Evolutionary conservation across 345 rosid genomes (phyloP).

Genomic region (Lenwebbia sp.): DNA sequence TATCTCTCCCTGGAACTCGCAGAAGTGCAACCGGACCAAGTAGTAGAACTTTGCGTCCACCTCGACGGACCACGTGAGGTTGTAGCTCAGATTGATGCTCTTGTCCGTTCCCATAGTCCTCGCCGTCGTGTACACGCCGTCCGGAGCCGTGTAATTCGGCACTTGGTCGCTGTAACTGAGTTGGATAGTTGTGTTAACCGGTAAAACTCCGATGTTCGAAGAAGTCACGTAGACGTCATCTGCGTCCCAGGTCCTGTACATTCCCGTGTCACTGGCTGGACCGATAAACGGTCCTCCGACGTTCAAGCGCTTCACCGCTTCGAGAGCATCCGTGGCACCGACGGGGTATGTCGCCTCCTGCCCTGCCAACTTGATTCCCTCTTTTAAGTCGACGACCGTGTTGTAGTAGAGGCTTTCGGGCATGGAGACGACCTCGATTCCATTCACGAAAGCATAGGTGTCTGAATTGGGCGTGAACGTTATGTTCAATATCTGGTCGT

Average conservation of each 20-base stretch:
- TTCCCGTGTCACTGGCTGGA: constrained; percentile 12
- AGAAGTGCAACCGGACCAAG: constrained; percentile 33
- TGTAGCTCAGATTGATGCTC: constrained; percentile 1
- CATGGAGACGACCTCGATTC: constrained; percentile 30
- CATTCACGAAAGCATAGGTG: constrained; percentile 23
- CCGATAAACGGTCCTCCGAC: constrained; percentile 10
- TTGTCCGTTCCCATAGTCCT: constrained; percentile 11
- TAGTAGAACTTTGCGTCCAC: constrained; percentile 27
- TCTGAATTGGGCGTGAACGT: constrained; percentile 15
- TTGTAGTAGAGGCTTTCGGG: constrained; percentile 13
- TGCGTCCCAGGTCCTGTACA: constrained; percentile 20
- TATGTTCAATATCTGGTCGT: constrained; percentile 6
- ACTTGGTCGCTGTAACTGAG: neutral
- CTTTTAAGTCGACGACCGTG: neutral
- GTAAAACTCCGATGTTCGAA: neutral
- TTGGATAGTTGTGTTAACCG: neutral
- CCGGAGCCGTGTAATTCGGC: constrained; percentile 20
- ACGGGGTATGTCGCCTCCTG: rapidly evolving
- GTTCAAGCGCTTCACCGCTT: constrained; percentile 13
- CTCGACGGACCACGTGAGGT: constrained; percentile 21
- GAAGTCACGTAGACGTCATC: constrained; percentile 5
- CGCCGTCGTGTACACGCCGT: constrained; percentile 7
- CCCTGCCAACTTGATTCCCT: neutral
- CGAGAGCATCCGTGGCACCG: neutral
- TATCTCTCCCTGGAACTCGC: constrained; percentile 7